A percentile compares a stretch with the other conserved stretches of the same genome.
Conservation (phyloP, 306 rosid genomes). For the Elaeagnus macrophylla region DNA sequence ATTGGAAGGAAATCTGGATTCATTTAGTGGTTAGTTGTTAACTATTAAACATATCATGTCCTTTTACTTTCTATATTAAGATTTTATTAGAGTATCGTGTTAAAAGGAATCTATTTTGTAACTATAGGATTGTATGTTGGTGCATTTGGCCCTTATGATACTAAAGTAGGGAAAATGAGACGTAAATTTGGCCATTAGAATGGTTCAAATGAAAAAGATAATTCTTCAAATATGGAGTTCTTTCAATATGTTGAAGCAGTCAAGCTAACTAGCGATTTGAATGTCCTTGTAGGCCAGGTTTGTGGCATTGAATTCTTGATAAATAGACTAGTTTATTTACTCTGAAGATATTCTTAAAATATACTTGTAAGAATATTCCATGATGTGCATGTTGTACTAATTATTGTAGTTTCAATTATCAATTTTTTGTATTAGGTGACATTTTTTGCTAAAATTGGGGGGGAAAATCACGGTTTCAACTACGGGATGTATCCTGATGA, state of each 20-base stretch:
- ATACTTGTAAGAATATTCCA: too few relatives aligned
- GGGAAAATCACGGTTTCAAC: constrained; percentile 49
- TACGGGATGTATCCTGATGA: constrained; percentile 96
- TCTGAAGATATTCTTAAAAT: too few relatives aligned
- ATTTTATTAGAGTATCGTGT: constrained; percentile 13
- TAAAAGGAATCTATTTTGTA: constrained; percentile 12
- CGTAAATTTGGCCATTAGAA: constrained; percentile 94
- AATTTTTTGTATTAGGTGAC: constrained; percentile 51
- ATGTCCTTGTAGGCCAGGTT: constrained; percentile 98
- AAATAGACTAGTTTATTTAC: constrained; percentile 4
- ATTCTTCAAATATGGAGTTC: constrained; percentile 63
- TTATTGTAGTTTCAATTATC: constrained; percentile 1
- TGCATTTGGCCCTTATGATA: constrained; percentile 91
- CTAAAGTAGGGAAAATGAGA: constrained; percentile 80
- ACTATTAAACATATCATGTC: constrained; percentile 8
- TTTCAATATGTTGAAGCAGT: constrained; percentile 98
- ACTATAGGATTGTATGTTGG: constrained; percentile 83
- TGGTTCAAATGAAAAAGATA: constrained; percentile 33
- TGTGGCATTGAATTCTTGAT: constrained; percentile 17
- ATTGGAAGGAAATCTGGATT: constrained; percentile 65
- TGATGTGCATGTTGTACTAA: constrained; percentile 4
- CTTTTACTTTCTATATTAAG: neutral
- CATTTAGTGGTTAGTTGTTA: constrained; percentile 70
- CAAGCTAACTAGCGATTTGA: constrained; percentile 92
- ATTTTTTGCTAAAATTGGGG: constrained; percentile 94